A percentile compares a stretch with the other conserved stretches of the same genome.
Conservation (phyloP, 495 filamentous ascomycete genomes). For the Penicillium verhagenii region DNA sequence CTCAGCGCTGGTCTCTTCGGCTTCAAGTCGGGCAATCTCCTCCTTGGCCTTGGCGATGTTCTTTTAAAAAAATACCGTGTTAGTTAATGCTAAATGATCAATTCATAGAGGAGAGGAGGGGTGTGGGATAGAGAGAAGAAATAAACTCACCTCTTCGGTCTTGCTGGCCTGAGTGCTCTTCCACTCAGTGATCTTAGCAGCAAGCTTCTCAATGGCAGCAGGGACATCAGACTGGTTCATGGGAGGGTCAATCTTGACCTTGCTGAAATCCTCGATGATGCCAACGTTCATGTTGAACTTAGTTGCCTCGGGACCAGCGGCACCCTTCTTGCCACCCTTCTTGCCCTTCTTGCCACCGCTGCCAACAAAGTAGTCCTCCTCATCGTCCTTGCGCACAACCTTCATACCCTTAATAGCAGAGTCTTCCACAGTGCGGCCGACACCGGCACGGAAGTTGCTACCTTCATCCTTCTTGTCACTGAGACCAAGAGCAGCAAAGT, state of each 20-base stretch:
- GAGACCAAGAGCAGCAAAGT: constrained; percentile 56
- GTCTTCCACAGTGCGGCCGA: constrained; percentile 78
- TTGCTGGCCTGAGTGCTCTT: constrained; percentile 86
- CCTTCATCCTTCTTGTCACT: constrained; percentile 63
- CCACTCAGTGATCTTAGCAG: constrained; percentile 88
- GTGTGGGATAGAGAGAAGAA: background rate
- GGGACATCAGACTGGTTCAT: constrained; percentile 81
- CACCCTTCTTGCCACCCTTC: constrained; percentile 75
- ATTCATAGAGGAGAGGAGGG: background rate
- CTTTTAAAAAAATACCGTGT: constrained; percentile 44
- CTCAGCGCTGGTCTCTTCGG: constrained; percentile 38
- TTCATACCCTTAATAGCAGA: constrained; percentile 73
- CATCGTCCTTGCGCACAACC: constrained; percentile 78
- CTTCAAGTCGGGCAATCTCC: constrained; percentile 64
- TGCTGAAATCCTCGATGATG: constrained; percentile 83
- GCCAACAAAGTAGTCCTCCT: constrained; percentile 85
- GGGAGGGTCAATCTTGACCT: constrained; percentile 81
- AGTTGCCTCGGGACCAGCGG: constrained; percentile 43
- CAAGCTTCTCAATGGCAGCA: constrained; percentile 76
- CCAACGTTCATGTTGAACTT: constrained; percentile 88
- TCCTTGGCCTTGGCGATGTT: constrained; percentile 71
- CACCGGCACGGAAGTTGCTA: constrained; percentile 71
- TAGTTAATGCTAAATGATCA: constrained; percentile 1
- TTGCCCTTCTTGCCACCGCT: constrained; percentile 85
- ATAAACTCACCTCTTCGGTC: constrained; percentile 77